phyloP scores from a whole-genome alignment of 2,329 filamentous ascomycete species.

The Trichoderma koningiopsis region DNA sequence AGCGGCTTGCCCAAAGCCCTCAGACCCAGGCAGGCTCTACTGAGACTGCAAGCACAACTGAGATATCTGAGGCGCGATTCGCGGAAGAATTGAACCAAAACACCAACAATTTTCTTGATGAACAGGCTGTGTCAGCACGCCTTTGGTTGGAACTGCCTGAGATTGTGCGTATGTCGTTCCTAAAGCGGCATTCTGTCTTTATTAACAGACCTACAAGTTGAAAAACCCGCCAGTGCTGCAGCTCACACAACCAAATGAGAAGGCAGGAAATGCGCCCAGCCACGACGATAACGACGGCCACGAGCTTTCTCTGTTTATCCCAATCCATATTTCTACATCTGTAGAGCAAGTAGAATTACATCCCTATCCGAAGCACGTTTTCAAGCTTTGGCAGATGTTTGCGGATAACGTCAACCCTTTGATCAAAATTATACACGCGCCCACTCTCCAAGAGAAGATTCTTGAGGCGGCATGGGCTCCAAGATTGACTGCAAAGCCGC shows the following conservation, averaged over 20 bases:
- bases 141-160: conserved; percentile 9
- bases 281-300: background rate
- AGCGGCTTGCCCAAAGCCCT: background rate
- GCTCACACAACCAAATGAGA: background rate
- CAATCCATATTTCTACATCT: background rate
- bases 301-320: background rate
- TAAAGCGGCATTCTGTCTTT: background rate
- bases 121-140: background rate
- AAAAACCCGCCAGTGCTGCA: background rate
- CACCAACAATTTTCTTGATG: background rate
- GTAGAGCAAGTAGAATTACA: conserved; percentile 45
- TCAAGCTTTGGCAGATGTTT: conserved; percentile 73
- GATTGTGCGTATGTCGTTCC: background rate
- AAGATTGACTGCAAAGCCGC: conserved; percentile 56
- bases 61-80: background rate
- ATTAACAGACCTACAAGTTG: background rate
- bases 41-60: background rate
- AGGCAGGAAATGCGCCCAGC: background rate
- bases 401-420: conserved; percentile 74
- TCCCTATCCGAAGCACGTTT: conserved; percentile 66
- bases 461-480: conserved; percentile 63
- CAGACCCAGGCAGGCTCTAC: background rate
- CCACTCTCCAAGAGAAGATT: conserved; percentile 66
- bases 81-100: background rate
- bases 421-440: conserved; percentile 71